Evolutionary conservation across 768 basidiomycete genomes (phyloP).

Genomic region (Strobilomyces echinocephalus): DNA sequence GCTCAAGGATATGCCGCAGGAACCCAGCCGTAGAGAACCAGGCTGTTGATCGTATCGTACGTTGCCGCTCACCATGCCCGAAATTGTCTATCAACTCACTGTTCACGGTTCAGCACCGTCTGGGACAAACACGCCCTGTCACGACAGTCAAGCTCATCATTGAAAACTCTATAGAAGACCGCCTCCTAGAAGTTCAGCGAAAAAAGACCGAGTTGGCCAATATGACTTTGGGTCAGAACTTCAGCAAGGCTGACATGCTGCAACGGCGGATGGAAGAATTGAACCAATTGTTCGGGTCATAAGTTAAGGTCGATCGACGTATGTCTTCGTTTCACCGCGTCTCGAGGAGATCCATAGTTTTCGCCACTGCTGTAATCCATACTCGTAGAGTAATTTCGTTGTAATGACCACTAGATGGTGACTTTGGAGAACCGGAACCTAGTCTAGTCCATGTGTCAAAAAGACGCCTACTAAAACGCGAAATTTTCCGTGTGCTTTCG

Average conservation of each 20-base stretch:
- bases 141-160: constrained; percentile 92
- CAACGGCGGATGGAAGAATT: constrained; percentile 88
- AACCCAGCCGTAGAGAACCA: constrained; percentile 97
- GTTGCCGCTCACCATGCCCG: constrained; percentile 27
- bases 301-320: constrained; percentile 24
- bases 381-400: constrained; percentile 26
- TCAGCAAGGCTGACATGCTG: constrained; percentile 84
- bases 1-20: constrained; percentile 40
- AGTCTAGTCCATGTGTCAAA: no score
- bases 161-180: constrained; percentile 88
- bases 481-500: constrained; percentile 72
- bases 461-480: constrained; percentile 45
- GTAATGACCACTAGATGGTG: constrained; percentile 31
- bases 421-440: constrained; percentile 2
- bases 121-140: constrained; percentile 91
- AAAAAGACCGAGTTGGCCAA: constrained; percentile 95
- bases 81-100: not conserved
- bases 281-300: constrained; percentile 61
- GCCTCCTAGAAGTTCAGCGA: constrained; percentile 86
- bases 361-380: constrained; percentile 26
- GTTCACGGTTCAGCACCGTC: constrained; percentile 64
- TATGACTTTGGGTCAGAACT: constrained; percentile 83
- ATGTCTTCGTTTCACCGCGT: constrained; percentile 12
- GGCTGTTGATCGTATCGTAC: constrained; percentile 93
- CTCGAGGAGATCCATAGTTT: constrained; percentile 20